Base-by-base conservation (phyloP, 208 protist species). In the Crithidia bombi region DNA sequence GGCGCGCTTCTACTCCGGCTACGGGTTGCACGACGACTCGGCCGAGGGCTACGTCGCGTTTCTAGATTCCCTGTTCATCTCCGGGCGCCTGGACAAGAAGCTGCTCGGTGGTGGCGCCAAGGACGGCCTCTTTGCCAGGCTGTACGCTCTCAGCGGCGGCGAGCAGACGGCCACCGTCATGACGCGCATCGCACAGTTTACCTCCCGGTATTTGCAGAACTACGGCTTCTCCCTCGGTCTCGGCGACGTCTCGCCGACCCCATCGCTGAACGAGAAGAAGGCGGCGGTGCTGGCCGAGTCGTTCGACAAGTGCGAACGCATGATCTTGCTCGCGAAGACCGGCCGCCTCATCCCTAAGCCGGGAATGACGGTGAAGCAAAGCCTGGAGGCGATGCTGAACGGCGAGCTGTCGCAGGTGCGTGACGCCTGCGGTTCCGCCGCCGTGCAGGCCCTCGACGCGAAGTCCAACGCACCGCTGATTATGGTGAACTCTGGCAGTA, bases 211-310 rank as follows among this genome's bases (percentile, higher is more conserved):
- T 61, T 70, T 98, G 51, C 84, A 93, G 68, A 96, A 99, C 75
- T 88, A 97, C 56, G 99, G 99, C 50, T 99, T 99, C 83, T 98
- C 95, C 11, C 99, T 99, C 79, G 99, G 99, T 32, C 99, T 99
- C 59, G 88, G 87, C 21, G 98, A 99, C 76, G 98, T 99, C 28
- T 92, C 87, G 14, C 99, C 99, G 14, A 96, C 89, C 32, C 58
- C 75, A 32, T 47, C 71, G 21, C 76, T 99, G 5, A 87, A 89
- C 39, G 75, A 76, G 30, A 65, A 83, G 52, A 99, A 99, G 82
- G 68, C 93, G 5, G 82, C 77, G 15, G 80, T 99, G 33, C 83
- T 99, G 15, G n/a, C 79, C 3, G 64, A 64, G 7, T 98, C 94
- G n/a, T 99, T 99, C 70, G 75, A 63, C 0, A 83, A 90, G 51